Evolutionary conservation across 441 rosid species (phyloP), one percentile per base, ranked within the genome.

Genomic region (Syzygium malaccense): DNA sequence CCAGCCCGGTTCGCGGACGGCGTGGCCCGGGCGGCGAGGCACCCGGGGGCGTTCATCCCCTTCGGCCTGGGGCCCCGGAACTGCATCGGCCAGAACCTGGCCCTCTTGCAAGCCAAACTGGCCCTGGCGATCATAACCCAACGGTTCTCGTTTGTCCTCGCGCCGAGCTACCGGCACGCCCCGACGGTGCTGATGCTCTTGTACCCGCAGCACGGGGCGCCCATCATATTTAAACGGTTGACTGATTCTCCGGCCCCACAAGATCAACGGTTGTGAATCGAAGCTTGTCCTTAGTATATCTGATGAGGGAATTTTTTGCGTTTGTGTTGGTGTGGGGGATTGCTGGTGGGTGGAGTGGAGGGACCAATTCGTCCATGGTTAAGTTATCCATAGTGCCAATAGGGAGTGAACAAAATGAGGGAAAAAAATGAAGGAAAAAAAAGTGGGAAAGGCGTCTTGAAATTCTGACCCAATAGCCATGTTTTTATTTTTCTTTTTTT

Each of bases 201-300:
- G 14, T 94, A 98, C 92, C 99, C 99, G 23, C 99, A 98, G 89
- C 91, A 93, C 30, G 99, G 99, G n/a, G 99, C 99, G 6, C 99
- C 98, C 4, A 90, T 98, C 91, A 95, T 93, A 86, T 98, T 96
- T 58, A 90, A 91, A 62, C 92, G 89, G 17, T 88, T 94, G 86
- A 28, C 89, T 33, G 55, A 85, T 45, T 83, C 87, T 53, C 85
- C 51, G 37, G 88, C 26, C 75, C 33, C 37, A 88, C 88, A 68
- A 54, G 85, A 85, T 87, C 86, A 66, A 88, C 30, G 90, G 60
- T 87, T 85, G 19, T 86, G 89, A 89, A 71, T 33, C 1, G 53
- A 75, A 87, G 90, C 84, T 51, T 6, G 91, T 33, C 79, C 25
- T 20, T 13, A 37, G 66, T 3, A 1, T 53, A 85, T 30, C 64